Evolutionary conservation across 2,329 filamentous ascomycete genomes (phyloP), one percentile per base, ranked within the genome.

Genomic region (Ophiocordyceps robertsii): DNA sequence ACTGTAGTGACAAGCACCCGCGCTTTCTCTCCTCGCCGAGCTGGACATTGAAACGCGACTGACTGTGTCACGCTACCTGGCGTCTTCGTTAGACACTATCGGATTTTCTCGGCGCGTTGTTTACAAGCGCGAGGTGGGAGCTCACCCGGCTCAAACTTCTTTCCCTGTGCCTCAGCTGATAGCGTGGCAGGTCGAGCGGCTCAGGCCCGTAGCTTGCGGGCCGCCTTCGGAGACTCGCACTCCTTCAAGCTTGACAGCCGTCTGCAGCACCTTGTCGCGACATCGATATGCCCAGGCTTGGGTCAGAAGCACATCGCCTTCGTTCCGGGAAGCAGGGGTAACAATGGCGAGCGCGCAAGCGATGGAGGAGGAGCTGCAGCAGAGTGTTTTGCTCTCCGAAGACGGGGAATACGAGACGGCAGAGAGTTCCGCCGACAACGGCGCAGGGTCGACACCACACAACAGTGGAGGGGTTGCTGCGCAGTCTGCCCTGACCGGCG

Each of bases 291-390:
- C 56, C 46, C 43, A 44, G 36, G 32, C 29, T 38, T 42, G 43
- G 51, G 42, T 40, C 36, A 40, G 35, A 43, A 30, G 41, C 42
- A 35, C 45, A 44, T 41, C 38, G 21, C 39, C 46, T 42, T 45
- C 44, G 49, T 49, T 46, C 47, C 45, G 45, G 47, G 49, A 53
- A 50, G 51, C 49, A 51, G 48, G 48, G 48, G 51, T 51, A 51
- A 60, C 49, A 38, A 74, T 74, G 69, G 58, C 67, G 41, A 73
- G 66, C 51, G 65, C 68, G 43, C 72, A 73, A 52, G 62, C 68
- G 40, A 75, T 73, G 61, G 68, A 76, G 54, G 72, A 77, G 45
- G 70, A 76, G 56, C 63, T 75, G 44, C 73, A 75, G 52, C 70
- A 73, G 51, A 75, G 71, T 55, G 68, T 67, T 37, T 61, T 71